Evolutionary conservation across 345 rosid genomes (phyloP), one percentile per base, ranked within the genome.

Genomic region (Nasturtium officinale): DNA sequence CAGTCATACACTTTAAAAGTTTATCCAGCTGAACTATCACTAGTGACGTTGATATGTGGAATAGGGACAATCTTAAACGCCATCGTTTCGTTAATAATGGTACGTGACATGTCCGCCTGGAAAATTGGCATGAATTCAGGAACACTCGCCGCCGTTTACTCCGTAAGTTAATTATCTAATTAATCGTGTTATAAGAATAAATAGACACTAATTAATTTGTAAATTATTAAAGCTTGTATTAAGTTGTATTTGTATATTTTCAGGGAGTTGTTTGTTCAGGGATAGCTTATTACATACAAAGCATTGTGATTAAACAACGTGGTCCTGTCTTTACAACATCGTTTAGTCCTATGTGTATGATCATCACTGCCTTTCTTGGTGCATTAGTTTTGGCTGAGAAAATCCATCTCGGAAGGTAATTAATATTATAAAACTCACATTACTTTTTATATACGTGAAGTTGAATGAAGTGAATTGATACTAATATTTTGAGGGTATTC

Each of bases 181-280:
- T 6, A 20, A 54, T 30, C 43, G 33, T 20, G 1, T 72, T 62
- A 21, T 26, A 26, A 26, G 3, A 26, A 26, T 26, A 26, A 26
- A 26, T 3, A 26, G 5, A 59, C 9, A 58, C 15, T 20, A 23
- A 23, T 3, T 3, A 28, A 2, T 9, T 52, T 38, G 3, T 5
- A 18, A 9, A 20, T 2, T 18, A 30, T 47, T 18, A 30, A 47
- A 70, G 18, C 35, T 42, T 42, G 20, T 18, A 11, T 20, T n/a
- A 6, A n/a, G 45, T 33, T 58, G n/a, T 57, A 23, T 23, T 23
- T 23, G 25, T 23, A 23, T 8, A 15, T 28, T 32, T 13, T 7
- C 29, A 93, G 97, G 98, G 98, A 29, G 83, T 90, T 74, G 87
- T 90, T 5, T 90, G 98, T 82, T 93, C 98, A 54, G 97, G 97